Base-by-base conservation (phyloP, 2,329 filamentous ascomycete genomes). In the Ramularia collo-cygni region DNA sequence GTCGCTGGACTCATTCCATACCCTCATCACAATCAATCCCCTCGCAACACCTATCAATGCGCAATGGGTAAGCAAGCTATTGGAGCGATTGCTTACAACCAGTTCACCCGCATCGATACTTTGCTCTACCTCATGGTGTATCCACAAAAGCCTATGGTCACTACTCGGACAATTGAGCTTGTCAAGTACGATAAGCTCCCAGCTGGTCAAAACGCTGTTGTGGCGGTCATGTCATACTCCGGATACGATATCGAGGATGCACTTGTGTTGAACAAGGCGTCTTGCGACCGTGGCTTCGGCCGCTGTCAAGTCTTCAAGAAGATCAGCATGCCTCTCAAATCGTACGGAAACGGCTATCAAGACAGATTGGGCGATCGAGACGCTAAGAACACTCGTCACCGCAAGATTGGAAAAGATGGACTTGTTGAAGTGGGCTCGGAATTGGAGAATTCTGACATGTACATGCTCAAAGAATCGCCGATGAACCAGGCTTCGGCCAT, bases 61-160 rank as follows among this genome's bases (percentile, higher is more conserved):
- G 92, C 92, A 67, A 98, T 98, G 92, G 92, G 92, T 76, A 98
- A 98, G 69, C 92, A 98, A 83, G 92, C 92, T 28, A 96, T 98
- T 61, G 92, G 92, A 24, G 89, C 90, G 24, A 96, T 98, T 60
- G 92, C 90, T 12, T 94, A 95, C 60, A 98, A 98, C 60, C 92
- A 98, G 63, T 95, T 95, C 67, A 85, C 90, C 56, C 82, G 92
- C 41, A 95, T 98, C 62, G 92, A 98, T 58, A 96, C 90, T 0
- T 73, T 98, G 12, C 77, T 98, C 5, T 96, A 95, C 61, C 85
- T 95, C 1, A 85, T 98, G 69, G 92, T 98, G 3, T 98, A 98
- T 58, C 92, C 92, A 5, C 93, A 98, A 60, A 81, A 94, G 54
- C 92, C 92, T 1, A 92, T 98, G 83, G 90, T 96, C 47, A 95